These are phyloP conservation scores for Aristolochia contorta DNA, from an alignment of 164 flowering plant genomes.

Conservation along the genomic window DNA sequence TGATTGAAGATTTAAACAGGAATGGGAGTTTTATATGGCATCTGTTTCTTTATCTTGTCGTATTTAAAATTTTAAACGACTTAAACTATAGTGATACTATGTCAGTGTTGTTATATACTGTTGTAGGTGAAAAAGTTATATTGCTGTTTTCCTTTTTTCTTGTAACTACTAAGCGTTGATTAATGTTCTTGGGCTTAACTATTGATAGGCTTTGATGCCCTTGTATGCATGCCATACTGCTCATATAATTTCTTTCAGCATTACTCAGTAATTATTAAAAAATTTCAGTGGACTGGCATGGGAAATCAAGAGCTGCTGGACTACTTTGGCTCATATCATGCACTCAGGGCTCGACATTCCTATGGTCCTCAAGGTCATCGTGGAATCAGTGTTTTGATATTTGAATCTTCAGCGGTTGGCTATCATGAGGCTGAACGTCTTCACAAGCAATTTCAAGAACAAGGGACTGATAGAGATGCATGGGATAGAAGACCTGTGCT, in stretches of 20 bases:
- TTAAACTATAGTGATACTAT: too few relatives aligned
- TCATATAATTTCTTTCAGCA: too few relatives aligned
- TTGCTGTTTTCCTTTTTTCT: too few relatives aligned
- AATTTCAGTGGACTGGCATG: slow-evolving; percentile 88
- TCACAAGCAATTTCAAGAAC: slow-evolving; percentile 58
- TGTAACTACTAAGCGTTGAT: too few relatives aligned
- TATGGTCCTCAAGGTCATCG: slow-evolving; percentile 98
- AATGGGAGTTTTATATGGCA: not conserved
- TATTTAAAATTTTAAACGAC: not conserved
- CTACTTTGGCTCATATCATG: slow-evolving; percentile 46
- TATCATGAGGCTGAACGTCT: slow-evolving; percentile 79
- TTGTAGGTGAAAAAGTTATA: too few relatives aligned
- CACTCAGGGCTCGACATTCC: slow-evolving; percentile 69
- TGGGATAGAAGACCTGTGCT: slow-evolving; percentile 45
- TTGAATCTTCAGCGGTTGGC: slow-evolving; percentile 68
- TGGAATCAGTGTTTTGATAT: slow-evolving; percentile 80
- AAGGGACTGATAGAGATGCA: slow-evolving; percentile 54
- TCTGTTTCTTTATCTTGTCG: not conserved
- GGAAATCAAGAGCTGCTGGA: slow-evolving; percentile 89
- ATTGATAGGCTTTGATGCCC: too few relatives aligned
- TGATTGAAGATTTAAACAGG: too few relatives aligned
- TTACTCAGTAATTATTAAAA: too few relatives aligned
- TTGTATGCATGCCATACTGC: too few relatives aligned
- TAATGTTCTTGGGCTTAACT: too few relatives aligned
- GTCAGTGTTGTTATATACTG: too few relatives aligned